These are phyloP conservation scores for Corylus avellana DNA, from an alignment of 306 rosid genomes.

Conservation along the genomic window DNA sequence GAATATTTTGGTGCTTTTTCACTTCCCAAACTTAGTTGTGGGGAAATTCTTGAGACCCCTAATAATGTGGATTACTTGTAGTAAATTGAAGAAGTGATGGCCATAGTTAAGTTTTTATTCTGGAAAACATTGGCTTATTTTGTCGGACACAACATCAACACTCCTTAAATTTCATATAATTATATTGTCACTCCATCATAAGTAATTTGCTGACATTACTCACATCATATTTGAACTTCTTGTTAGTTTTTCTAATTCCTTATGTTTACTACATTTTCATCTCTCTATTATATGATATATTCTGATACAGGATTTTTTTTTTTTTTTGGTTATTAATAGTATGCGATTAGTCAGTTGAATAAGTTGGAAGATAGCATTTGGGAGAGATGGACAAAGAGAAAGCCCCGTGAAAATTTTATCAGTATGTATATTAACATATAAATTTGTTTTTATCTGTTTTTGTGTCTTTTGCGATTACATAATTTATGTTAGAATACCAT, in stretches of 20 bases:
- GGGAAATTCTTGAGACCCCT: background rate
- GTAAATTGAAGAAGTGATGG: background rate
- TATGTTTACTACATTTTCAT: background rate
- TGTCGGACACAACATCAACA: background rate
- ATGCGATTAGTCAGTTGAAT: slow-evolving; percentile 81
- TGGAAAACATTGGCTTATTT: background rate
- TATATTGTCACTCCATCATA: background rate
- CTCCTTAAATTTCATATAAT: background rate
- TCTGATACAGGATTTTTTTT: slow-evolving; percentile 26
- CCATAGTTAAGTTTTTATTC: background rate
- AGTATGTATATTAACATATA: slow-evolving; percentile 47
- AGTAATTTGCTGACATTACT: slow-evolving; percentile 1
- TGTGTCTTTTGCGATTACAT: slow-evolving; percentile 10
- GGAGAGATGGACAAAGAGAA: slow-evolving; percentile 85
- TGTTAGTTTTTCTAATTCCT: slow-evolving; percentile 2
- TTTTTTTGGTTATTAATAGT: slow-evolving; percentile 56
- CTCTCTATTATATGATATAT: slow-evolving; percentile 8
- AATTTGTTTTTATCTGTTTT: slow-evolving; percentile 3
- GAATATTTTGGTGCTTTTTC: background rate
- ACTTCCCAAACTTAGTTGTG: background rate
- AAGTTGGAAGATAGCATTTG: slow-evolving; percentile 94
- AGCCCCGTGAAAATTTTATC: slow-evolving; percentile 51
- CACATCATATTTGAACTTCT: background rate
- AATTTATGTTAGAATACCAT: background rate
- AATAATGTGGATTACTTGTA: background rate